Evolutionary conservation across 371 early-diverging fungal species (phyloP), one percentile per base, ranked within the genome.

Genomic region (Mortierella sp.): DNA sequence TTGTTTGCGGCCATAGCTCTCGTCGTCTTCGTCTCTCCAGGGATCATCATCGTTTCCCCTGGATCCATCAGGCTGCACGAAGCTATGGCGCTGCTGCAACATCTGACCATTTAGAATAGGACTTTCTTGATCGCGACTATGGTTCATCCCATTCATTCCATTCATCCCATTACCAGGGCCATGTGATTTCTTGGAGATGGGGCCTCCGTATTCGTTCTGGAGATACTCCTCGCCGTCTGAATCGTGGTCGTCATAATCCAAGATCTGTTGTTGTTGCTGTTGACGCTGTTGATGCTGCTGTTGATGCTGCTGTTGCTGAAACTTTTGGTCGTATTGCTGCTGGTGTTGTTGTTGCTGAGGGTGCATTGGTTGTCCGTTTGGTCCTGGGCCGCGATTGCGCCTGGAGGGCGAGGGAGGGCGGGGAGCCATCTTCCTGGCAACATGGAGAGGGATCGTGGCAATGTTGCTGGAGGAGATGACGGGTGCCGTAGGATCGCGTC

Each of bases 381-480:
- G 51, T 45, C 71, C 16, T 45, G 43, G 25, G 53, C 52, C 46
- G 64, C 60, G n/a, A 52, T 51, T 67, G 60, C 19, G 55, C 18
- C 37, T 51, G 30, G 50, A 64, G 44, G 64, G 23, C n/a, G 85
- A 86, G 21, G 89, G 88, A 15, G 89, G 88, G 26, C 89, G 82
- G 18, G 89, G 89, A 18, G 81, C 62, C 84, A 86, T 81, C 43
- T 83, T 82, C 15, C 82, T 83, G 26, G 89, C 89, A 2, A 84
- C 83, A 44, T 86, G 83, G n/a, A 89, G 75, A 28, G 87, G 83
- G 6, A 89, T 82, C 0, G 89, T 87, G 14, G 85, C 82, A 12
- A 89, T 80, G 50, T 81, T 82, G 45, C 84, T 84, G 9, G 88
- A 87, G 16, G 86, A 85, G 51, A 89, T 72, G 29, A 89, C 89